Percentiles rank a stretch among this genome's conserved stretches.
Evolutionary conservation across 441 rosid species (phyloP).

Genomic region (Kokia cookei): DNA sequence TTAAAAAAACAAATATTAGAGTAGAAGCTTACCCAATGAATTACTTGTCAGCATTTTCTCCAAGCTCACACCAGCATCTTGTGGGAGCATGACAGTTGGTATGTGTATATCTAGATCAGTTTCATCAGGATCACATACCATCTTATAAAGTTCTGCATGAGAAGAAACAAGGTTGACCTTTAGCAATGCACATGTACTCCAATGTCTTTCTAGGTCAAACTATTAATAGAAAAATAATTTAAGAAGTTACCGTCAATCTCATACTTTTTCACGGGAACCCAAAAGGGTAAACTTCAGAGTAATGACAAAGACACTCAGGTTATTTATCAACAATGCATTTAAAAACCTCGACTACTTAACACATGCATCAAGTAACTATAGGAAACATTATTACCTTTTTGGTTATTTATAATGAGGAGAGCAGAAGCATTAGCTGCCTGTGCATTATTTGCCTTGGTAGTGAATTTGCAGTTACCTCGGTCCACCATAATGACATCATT

Average conservation of each 20-base stretch:
- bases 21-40: conserved; percentile 51
- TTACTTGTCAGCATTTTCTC: conserved; percentile 55
- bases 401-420: conserved; percentile 76
- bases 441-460: conserved; percentile 81
- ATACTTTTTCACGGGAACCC: not conserved
- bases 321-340: not conserved
- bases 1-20: not conserved
- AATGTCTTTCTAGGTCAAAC: not conserved
- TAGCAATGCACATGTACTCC: not conserved
- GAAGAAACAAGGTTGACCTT: not conserved
- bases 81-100: conserved; percentile 93
- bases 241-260: not conserved
- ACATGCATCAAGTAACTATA: not conserved
- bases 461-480: conserved; percentile 84
- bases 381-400: conserved; percentile 49
- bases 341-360: not conserved
- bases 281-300: not conserved
- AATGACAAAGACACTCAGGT: not conserved
- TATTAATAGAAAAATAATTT: not conserved
- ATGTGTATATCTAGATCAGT: conserved; percentile 81
- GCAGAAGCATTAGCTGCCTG: conserved; percentile 92
- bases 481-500: conserved; percentile 82
- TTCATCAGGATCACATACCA: conserved; percentile 99
- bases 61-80: conserved; percentile 88
- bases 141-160: conserved; percentile 83